These are phyloP conservation scores for Globisporangium viniferum DNA, from an alignment of 352 stramenopile genomes.

Conservation along the genomic window DNA sequence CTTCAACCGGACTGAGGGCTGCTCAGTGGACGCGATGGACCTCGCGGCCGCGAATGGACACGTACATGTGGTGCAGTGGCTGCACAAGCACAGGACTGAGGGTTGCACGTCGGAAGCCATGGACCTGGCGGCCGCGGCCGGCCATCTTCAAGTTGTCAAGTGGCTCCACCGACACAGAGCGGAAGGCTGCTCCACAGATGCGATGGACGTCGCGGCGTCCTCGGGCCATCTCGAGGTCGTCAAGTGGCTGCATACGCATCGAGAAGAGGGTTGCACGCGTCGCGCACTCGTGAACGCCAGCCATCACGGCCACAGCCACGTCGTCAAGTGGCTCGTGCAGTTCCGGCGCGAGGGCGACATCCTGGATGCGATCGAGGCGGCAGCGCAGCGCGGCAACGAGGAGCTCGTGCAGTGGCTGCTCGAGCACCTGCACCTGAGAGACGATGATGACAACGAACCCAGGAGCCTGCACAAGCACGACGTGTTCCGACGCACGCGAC, in stretches of 20 bases:
- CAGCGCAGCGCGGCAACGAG: constrained; percentile 15
- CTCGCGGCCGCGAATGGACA: constrained; percentile 25
- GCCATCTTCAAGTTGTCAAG: constrained; percentile 24
- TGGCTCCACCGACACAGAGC: constrained; percentile 24
- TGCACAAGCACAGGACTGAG: constrained; percentile 23
- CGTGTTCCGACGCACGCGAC: background rate
- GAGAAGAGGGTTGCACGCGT: constrained; percentile 55
- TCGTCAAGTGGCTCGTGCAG: constrained; percentile 51
- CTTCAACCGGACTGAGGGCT: constrained; percentile 21
- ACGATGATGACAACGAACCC: background rate
- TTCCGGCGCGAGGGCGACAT: constrained; percentile 33
- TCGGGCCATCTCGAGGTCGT: constrained; percentile 30
- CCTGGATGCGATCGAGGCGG: constrained; percentile 24
- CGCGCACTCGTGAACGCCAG: constrained; percentile 60
- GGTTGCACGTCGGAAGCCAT: constrained; percentile 23
- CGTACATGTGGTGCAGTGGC: constrained; percentile 28
- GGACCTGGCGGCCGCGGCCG: constrained; percentile 20
- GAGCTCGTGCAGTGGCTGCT: constrained; percentile 23
- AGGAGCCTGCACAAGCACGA: background rate
- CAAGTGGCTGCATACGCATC: constrained; percentile 29
- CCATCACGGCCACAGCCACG: constrained; percentile 36
- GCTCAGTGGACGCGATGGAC: constrained; percentile 28
- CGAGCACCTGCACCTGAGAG: constrained; percentile 18
- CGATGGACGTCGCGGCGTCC: constrained; percentile 32
- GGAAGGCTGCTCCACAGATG: constrained; percentile 39